Base-by-base conservation (phyloP, 306 rosid species). In the Psophocarpus tetragonolobus region DNA sequence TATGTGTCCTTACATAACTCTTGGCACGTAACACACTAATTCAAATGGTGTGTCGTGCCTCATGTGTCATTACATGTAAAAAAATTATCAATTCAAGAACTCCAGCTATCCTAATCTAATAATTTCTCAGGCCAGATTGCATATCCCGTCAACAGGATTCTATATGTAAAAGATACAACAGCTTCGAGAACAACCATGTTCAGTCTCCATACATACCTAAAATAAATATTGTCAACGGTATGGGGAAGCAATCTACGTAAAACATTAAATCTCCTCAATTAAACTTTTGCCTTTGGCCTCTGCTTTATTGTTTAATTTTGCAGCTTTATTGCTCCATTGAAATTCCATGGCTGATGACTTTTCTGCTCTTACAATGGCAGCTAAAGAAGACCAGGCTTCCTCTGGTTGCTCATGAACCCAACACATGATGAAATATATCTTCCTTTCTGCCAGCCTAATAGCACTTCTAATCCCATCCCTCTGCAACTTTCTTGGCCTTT, bases 331-430 rank as follows among this genome's bases (percentile, higher is more conserved):
- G 42, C 77, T 71, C 64, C 84, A 32, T 29, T 61, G 86, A 74
- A 68, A 85, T 42, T 85, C 86, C 86, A 88, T 58, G 32, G 84
- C 87, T 4, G 92, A 89, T 53, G 80, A 62, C 68, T 88, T 91
- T 85, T 91, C 97, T 30, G 87, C 88, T 47, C 75, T 73, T 18
- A 88, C 85, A 58, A 91, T 82, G 68, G 91, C 86, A 18, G 86
- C 93, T 68, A 91, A 81, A 71, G 96, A 78, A 58, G 90, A 84
- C 98, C 95, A 92, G 32, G 86, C 92, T 83, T 92, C 97, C 27
- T 74, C 62, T 0, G 88, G 90, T 82, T 92, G 98, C 85, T 90
- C 97, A 39, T 89, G 90, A 50, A 92, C 97, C 97, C 97, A 92
- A 80, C 92, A 94, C 96, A 89, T 88, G 54, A 90, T 82, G 87